Base-by-base conservation (phyloP, 2,329 filamentous ascomycete genomes). In the Westerdykella ornata region DNA sequence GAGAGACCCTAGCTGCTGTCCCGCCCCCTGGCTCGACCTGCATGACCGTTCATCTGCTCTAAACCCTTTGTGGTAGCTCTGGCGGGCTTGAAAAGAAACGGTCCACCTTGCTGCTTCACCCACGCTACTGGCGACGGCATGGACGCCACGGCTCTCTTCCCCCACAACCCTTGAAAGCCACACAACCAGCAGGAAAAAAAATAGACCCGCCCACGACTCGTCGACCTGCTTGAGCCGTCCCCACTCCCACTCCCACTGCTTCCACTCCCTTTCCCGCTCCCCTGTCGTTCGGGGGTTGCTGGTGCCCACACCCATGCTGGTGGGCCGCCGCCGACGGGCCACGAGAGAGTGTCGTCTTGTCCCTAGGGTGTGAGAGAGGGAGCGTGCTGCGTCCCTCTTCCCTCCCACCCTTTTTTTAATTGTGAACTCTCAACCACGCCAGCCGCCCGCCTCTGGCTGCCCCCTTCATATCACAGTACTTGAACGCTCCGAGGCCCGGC, bases 101-200 rank as follows among this genome's bases (percentile, higher is more conserved):
- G 58, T 60, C 56, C 5, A 6, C 51, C 53, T 57, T 52, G 54
- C 58, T 60, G 59, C 62, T 54, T 61, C 59, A 63, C 60, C 61
- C 59, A 63, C 59, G 51, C 58, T 53, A 52, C 55, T 59, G 61
- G 60, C 58, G 57, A 58, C 57, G 51, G 53, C 17, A 14, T 20
- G 34, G 17, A 12, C 17, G 14, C 17, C 34, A 36, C 17, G 20
- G 49, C 48, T 51, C 41, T 36, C 41, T 51, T 7, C 30, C 16
- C 30, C 30, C 13, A n/a, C 30, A 13, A 15, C n/a, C 30, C 16
- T 33, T 5, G 2, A 26, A 33, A 33, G n/a, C 30, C 16, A n/a
- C 16, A 15, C 30, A n/a, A 15, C 6, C 30, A 2, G 3, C 30
- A 33, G 8, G 13, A 33, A 5, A 14, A n/a, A n/a, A n/a, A n/a